Base-by-base conservation (phyloP, 2,329 filamentous ascomycete genomes). In the Epichloe elymi region DNA sequence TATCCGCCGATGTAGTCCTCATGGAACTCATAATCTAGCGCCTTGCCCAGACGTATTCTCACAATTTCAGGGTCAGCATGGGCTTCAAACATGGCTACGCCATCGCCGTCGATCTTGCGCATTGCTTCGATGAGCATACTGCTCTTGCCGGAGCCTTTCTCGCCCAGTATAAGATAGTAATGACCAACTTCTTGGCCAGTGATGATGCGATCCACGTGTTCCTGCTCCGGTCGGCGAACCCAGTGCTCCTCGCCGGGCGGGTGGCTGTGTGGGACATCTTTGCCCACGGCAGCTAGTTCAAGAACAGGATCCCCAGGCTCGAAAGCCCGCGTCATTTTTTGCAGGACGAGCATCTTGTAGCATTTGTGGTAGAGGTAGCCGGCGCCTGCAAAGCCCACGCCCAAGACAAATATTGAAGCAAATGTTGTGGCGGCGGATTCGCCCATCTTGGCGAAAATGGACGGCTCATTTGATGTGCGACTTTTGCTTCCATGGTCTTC, bases 1-100 rank as follows among this genome's bases (percentile, higher is more conserved):
- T 98, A 85, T 5, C 87, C 88, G 43, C 93, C 93, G 55, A 98
- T 96, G 62, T 95, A 96, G 71, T 98, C 93, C 70, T 97, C 93
- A 63, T 97, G 88, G 60, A 86, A 98, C 64, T 98, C 93, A 65
- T 90, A 98, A 65, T 98, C 90, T 40, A 98, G 74, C 2, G 90
- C 88, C 64, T 95, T 96, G 26, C 93, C 93, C 3, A 98, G 77
- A 4, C 93, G 80, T 42, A 96, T 85, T 17, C 93, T 85, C 65
- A 98, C 95, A 53, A 98, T 95, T 62, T 98, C 93, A 1, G 90
- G 78, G 65, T 98, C 90, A 5, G 89, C 85, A 67, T 98, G 93
- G 1, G 91, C 90, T 68, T 98, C 93, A 61, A 97, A 87, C 88
- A 98, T 95, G 58, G 90, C 85, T 43, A 91, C 84, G 20, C 88